Evolutionary conservation across 2,329 filamentous ascomycete genomes (phyloP).

Genomic region (Aureobasidium subglaciale): DNA sequence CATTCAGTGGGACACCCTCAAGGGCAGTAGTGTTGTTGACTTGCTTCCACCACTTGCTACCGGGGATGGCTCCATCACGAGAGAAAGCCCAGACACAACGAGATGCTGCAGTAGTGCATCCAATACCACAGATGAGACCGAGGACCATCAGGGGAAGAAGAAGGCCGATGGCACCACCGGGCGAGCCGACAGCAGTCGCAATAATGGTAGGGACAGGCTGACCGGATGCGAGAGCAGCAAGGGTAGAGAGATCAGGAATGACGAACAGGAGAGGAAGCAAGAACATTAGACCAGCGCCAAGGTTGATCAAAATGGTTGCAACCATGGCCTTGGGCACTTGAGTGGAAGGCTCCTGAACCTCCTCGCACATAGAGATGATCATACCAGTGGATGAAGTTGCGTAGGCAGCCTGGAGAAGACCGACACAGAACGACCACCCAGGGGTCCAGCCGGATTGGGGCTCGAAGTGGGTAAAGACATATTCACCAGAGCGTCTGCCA

Average conservation of each 20-base stretch:
- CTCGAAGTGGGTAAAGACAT: constrained; percentile 63
- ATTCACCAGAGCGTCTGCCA: constrained; percentile 56
- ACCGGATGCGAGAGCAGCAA: constrained; percentile 42
- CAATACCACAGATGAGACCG: constrained; percentile 59
- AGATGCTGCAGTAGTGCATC: constrained; percentile 62
- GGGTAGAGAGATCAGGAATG: constrained; percentile 53
- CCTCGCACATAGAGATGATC: constrained; percentile 74
- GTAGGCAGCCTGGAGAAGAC: constrained; percentile 65
- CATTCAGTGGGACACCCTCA: constrained; percentile 58
- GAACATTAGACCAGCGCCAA: constrained; percentile 58
- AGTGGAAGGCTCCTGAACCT: constrained; percentile 57
- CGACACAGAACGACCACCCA: constrained; percentile 68
- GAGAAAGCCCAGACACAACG: constrained; percentile 64
- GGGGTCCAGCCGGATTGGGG: constrained; percentile 58
- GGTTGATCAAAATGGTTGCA: constrained; percentile 58
- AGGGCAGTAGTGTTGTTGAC: constrained; percentile 54
- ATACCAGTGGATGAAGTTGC: constrained; percentile 71
- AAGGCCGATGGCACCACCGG: constrained; percentile 54
- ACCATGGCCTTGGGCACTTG: constrained; percentile 71
- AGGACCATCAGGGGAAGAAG: constrained; percentile 59
- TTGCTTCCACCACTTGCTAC: constrained; percentile 51
- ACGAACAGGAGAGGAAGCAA: constrained; percentile 64
- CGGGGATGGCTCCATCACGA: constrained; percentile 63
- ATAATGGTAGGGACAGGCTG: constrained; percentile 62
- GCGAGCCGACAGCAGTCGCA: constrained; percentile 53